These are phyloP conservation scores for Fraxinus platypoda DNA, from an alignment of 305 asterid species.

Conservation along the genomic window DNA sequence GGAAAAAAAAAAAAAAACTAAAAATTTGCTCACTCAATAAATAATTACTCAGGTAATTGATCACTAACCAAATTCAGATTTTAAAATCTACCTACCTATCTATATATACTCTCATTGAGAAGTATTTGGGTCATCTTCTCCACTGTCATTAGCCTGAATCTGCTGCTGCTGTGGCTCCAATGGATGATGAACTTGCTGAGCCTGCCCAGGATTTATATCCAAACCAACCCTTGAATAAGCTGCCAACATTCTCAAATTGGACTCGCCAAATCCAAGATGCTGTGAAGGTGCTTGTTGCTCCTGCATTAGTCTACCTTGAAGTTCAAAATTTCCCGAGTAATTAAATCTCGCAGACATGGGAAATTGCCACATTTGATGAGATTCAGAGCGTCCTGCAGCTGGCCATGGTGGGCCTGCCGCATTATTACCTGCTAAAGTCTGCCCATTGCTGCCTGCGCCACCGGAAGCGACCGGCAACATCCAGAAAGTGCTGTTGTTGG, in stretches of 20 bases:
- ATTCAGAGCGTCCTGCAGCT: slow-evolving; percentile 29
- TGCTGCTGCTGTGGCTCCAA: slow-evolving; percentile 41
- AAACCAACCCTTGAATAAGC: slow-evolving; percentile 54
- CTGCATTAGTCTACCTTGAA: slow-evolving; percentile 51
- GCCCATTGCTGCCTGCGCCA: slow-evolving; percentile 21
- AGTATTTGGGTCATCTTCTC: slow-evolving; percentile 53
- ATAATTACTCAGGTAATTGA: background rate
- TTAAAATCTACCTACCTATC: background rate
- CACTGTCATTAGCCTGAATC: slow-evolving; percentile 49
- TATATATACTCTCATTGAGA: slow-evolving; percentile 40
- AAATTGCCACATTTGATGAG: slow-evolving; percentile 63
- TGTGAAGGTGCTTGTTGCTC: slow-evolving; percentile 44
- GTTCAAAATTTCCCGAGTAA: slow-evolving; percentile 52
- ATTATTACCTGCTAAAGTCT: background rate
- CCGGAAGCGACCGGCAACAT: slow-evolving; percentile 56
- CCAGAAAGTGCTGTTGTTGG: slow-evolving; percentile 48
- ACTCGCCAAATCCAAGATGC: slow-evolving; percentile 54
- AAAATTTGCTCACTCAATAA: background rate
- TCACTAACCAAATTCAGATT: background rate
- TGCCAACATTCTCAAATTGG: slow-evolving; percentile 71
- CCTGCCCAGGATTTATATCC: slow-evolving; percentile 50
- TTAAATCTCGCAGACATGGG: slow-evolving; percentile 40
- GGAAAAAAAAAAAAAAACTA: background rate
- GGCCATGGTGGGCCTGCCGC: slow-evolving; percentile 29
- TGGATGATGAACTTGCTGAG: slow-evolving; percentile 29